phyloP scores from a whole-genome alignment of 2,329 filamentous ascomycete genomes.

The Aspergillus quadricinctus region DNA sequence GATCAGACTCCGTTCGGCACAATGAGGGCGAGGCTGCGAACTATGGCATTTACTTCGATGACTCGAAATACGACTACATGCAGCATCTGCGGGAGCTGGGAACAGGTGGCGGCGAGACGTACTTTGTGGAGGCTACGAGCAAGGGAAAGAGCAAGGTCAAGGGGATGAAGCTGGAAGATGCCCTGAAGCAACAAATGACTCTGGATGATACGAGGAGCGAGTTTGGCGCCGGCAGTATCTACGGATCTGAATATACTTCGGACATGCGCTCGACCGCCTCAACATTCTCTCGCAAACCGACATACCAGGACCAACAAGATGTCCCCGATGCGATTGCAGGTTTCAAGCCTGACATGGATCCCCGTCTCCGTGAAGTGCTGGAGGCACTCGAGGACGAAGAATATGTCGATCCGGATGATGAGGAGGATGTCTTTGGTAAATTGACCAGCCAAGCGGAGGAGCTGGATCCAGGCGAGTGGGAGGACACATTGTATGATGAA shows the following conservation, averaged over 20 bases:
- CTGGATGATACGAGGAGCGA: slow-evolving; percentile 39
- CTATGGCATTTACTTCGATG: slow-evolving; percentile 91
- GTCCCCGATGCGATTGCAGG: slow-evolving; percentile 86
- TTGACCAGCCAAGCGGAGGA: slow-evolving; percentile 65
- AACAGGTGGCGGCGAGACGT: slow-evolving; percentile 62
- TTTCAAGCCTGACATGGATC: slow-evolving; percentile 98
- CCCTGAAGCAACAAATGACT: slow-evolving; percentile 56
- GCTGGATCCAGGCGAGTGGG: slow-evolving; percentile 75
- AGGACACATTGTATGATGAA: slow-evolving; percentile 52
- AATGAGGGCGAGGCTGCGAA: slow-evolving; percentile 97
- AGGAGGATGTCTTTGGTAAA: slow-evolving; percentile 77
- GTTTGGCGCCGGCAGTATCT: slow-evolving; percentile 28
- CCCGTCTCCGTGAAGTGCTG: slow-evolving; percentile 79
- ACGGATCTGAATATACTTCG: slow-evolving; percentile 39
- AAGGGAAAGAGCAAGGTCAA: slow-evolving; percentile 65
- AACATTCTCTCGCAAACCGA: slow-evolving; percentile 69
- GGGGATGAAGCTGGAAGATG: slow-evolving; percentile 79
- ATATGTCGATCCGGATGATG: slow-evolving; percentile 75
- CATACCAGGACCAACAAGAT: slow-evolving; percentile 90
- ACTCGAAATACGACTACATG: slow-evolving; percentile 98
- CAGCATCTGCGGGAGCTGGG: slow-evolving; percentile 93
- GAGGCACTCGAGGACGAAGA: slow-evolving; percentile 94
- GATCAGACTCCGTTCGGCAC: slow-evolving; percentile 62
- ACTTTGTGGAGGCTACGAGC: slow-evolving; percentile 72
- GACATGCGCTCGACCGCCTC: slow-evolving; percentile 50